Conservation (phyloP, 75 land plant species). For the Cryptomeria japonica region DNA sequence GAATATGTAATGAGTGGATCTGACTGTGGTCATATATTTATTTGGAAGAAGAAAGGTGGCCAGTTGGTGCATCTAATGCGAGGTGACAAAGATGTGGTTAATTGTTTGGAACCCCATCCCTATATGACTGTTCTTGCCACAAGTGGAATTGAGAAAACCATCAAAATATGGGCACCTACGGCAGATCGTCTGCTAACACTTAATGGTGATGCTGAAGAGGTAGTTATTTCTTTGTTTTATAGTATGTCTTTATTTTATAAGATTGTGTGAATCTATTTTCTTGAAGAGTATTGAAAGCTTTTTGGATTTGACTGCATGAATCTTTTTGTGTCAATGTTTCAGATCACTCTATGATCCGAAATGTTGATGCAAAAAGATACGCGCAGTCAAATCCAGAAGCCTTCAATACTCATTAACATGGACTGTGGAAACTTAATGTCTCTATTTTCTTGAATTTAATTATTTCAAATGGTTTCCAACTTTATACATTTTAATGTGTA, state of each 20-base stretch:
- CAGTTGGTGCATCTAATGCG: conserved; percentile 77
- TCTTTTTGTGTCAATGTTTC: no score
- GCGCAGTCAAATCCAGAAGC: no score
- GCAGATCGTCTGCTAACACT: conserved; percentile 41
- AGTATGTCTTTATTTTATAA: neutral
- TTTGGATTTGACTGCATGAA: no score
- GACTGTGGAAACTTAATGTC: no score
- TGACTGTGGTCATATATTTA: conserved; percentile 90
- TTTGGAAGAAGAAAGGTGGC: conserved; percentile 92
- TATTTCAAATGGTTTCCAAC: neutral
- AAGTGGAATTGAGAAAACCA: conserved; percentile 81
- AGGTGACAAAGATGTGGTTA: conserved; percentile 82
- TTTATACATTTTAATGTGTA: conserved; percentile 4
- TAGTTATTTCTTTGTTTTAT: conserved; percentile 19
- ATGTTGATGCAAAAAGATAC: no score
- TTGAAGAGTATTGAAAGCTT: no score
- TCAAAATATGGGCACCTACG: conserved; percentile 91
- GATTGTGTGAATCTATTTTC: neutral
- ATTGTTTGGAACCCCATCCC: conserved; percentile 92
- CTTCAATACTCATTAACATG: no score
- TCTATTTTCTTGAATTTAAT: no score
- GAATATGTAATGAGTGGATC: conserved; percentile 97
- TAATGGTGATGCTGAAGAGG: conserved; percentile 66
- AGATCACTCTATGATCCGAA: no score
- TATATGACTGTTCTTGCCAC: conserved; percentile 75